Conservation (phyloP, 2,329 filamentous ascomycete genomes). For the Clonostachys byssicola region DNA sequence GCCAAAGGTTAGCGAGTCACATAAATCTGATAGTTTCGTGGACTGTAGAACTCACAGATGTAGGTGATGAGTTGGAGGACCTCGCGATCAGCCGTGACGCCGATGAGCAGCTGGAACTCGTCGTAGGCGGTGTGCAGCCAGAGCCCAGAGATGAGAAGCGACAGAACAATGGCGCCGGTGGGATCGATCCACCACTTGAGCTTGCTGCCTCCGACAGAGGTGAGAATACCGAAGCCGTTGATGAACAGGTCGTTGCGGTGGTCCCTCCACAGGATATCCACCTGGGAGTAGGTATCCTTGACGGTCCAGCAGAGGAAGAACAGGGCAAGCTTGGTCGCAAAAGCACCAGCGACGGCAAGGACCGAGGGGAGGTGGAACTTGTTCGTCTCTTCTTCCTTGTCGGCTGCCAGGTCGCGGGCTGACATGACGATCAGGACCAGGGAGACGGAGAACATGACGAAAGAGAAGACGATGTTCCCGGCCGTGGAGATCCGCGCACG, state of each 20-base stretch:
- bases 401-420: neutral
- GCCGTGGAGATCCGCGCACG: conserved; percentile 60
- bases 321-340: conserved; percentile 41
- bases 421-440: conserved; percentile 39
- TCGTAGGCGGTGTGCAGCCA: conserved; percentile 59
- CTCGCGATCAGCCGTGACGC: conserved; percentile 54
- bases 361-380: neutral
- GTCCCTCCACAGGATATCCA: conserved; percentile 53
- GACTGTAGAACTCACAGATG: neutral
- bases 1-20: conserved; percentile 36
- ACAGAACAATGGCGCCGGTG: conserved; percentile 56
- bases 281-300: conserved; percentile 47
- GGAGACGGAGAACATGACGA: conserved; percentile 62
- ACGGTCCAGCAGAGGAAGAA: conserved; percentile 51
- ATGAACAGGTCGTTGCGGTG: conserved; percentile 54
- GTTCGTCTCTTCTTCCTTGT: neutral
- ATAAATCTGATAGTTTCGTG: neutral
- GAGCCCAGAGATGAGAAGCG: conserved; percentile 55
- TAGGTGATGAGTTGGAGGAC: conserved; percentile 26
- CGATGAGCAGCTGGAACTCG: conserved; percentile 57
- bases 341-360: conserved; percentile 32
- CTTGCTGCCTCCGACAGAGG: conserved; percentile 48
- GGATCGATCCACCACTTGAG: conserved; percentile 59
- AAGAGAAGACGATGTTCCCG: conserved; percentile 62
- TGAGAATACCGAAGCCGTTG: conserved; percentile 49